phyloP scores from a whole-genome alignment of 768 basidiomycete genomes.

The Pleurotus eryngii region DNA sequence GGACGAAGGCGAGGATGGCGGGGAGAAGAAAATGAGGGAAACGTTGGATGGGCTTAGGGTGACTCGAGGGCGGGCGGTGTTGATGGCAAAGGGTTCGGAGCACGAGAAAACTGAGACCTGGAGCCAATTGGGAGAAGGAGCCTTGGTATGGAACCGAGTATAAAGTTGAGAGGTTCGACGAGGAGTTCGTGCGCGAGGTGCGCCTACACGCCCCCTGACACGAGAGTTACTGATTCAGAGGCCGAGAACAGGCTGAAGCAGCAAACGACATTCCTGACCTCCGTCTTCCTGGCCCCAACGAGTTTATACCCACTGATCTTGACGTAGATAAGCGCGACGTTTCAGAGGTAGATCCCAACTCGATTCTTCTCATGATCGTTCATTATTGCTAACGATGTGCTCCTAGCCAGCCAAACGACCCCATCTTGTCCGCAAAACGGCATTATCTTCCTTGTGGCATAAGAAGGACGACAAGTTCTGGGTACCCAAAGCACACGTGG shows the following conservation, averaged over 20 bases:
- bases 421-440: constrained; percentile 67
- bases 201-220: constrained; percentile 1
- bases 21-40: constrained; percentile 51
- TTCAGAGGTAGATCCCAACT: constrained; percentile 42
- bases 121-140: constrained; percentile 65
- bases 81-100: constrained; percentile 78
- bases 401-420: constrained; percentile 73
- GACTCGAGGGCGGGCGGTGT: constrained; percentile 59
- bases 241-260: constrained; percentile 49
- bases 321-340: constrained; percentile 77
- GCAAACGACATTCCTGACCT: constrained; percentile 67
- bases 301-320: constrained; percentile 86
- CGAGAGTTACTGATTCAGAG: neutral
- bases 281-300: constrained; percentile 79
- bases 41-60: constrained; percentile 60
- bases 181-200: constrained; percentile 57
- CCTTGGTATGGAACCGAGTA: constrained; percentile 94
- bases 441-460: constrained; percentile 80
- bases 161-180: constrained; percentile 65
- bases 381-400: neutral
- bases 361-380: too few relatives aligned
- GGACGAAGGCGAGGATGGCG: constrained; percentile 55
- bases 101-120: constrained; percentile 46
- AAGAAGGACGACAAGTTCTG: constrained; percentile 98
- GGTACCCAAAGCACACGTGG: constrained; percentile 83